Evolutionary conservation across 192 early-diverging fungal species (phyloP), one percentile per base, ranked within the genome.

Genomic region (Entomortierella lignicola): DNA sequence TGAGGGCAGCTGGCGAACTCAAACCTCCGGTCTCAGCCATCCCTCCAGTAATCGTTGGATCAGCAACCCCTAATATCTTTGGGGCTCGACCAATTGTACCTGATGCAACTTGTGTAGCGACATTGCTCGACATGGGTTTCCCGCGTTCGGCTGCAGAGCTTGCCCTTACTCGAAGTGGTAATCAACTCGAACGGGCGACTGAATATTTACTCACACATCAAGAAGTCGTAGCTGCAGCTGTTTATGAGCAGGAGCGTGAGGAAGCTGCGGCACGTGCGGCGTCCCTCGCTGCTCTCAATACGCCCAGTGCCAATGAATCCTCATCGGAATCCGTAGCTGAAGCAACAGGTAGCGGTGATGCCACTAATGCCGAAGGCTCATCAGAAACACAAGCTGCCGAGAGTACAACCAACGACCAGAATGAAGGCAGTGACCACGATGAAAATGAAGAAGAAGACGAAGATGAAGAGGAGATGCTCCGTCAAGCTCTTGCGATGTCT

Each of bases 81-180:
- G 82, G 82, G 12, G 66, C 58, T 25, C 69, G 84, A 26, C 83
- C 83, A 3, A 57, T 86, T 25, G 83, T 87, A 29, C 85, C 93
- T 6, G 89, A 94, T 81, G 85, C 86, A 30, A 83, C 82, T 11
- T 82, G 85, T 39, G 81, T 97, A 18, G 83, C 89, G n/a, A 89
- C 90, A 47, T 83, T 98, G 17, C 74, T 91, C 17, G 91, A 94
- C 26, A 95, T 99, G 95, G 97, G 97, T 0, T 99, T 97, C 72
- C 82, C 91, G 5, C 85, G 91, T 13, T 82, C 84, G 21, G 91
- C 91, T 12, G 94, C 96, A 2, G 93, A 93, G 68, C 84, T 79
- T 25, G 96, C 96, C 6, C 75, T 99, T 32, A 83, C 90, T 30
- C 89, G 94, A 2, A 91, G 88, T 57, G 84, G 81, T n/a, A 93